Conservation (phyloP, 192 early-diverging fungal genomes). For the Podila horticola region DNA sequence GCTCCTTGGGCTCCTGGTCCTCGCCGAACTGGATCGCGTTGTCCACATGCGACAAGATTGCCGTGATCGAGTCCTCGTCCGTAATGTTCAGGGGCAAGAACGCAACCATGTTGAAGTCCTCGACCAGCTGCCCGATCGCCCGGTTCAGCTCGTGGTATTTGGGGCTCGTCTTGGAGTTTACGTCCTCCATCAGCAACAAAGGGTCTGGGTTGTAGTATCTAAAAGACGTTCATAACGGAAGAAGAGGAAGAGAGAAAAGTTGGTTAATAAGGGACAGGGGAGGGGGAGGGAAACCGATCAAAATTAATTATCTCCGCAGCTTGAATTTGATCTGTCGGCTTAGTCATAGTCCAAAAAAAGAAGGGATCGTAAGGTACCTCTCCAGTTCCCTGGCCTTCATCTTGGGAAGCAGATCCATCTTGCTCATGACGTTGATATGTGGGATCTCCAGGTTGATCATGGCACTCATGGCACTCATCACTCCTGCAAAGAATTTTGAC, state of each 20-base stretch:
- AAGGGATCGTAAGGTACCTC: no score
- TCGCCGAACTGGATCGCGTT: constrained; percentile 98
- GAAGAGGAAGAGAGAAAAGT: background rate
- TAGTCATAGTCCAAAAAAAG: background rate
- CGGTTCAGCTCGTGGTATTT: constrained; percentile 88
- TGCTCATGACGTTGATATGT: constrained; percentile 97
- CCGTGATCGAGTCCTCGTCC: constrained; percentile 93
- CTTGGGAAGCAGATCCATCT: constrained; percentile 91
- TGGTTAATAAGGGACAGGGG: background rate
- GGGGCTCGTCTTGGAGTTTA: constrained; percentile 74
- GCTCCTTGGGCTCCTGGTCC: constrained; percentile 93
- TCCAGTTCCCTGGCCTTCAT: constrained; percentile 73
- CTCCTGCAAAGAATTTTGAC: constrained; percentile 96
- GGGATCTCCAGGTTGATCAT: constrained; percentile 99
- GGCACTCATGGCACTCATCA: constrained; percentile 93
- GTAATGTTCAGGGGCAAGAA: constrained; percentile 94
- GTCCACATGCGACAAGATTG: constrained; percentile 89
- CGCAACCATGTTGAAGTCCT: constrained; percentile 97
- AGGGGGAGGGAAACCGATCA: background rate
- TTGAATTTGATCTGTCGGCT: background rate
- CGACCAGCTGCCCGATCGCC: constrained; percentile 89
- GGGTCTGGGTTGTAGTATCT: constrained; percentile 95
- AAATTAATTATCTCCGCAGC: background rate
- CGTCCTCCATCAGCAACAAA: constrained; percentile 84
- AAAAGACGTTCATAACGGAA: background rate